A percentile compares a stretch with the other conserved stretches of the same genome.
Conservation (phyloP, 768 basidiomycete species). For the Boletus rex-veris region DNA sequence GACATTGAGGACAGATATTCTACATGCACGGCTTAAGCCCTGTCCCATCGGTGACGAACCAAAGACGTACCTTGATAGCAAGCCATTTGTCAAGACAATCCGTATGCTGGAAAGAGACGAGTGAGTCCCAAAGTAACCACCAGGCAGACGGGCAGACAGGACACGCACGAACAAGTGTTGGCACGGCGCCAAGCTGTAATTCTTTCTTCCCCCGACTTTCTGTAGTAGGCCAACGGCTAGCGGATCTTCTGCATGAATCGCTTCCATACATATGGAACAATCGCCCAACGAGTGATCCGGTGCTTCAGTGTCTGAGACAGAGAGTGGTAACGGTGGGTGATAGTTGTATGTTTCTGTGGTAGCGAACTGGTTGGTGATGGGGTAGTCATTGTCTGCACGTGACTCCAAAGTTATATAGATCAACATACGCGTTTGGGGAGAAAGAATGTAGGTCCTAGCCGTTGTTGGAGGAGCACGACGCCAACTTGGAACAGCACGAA, state of each 20-base stretch:
- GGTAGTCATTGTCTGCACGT: neutral
- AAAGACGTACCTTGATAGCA: slow-evolving; percentile 56
- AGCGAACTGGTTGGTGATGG: slow-evolving; percentile 44
- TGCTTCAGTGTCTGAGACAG: slow-evolving; percentile 64
- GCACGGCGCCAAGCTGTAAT: slow-evolving; percentile 85
- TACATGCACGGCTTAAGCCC: slow-evolving; percentile 23
- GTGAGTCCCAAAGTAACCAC: neutral
- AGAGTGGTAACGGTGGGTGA: slow-evolving; percentile 67
- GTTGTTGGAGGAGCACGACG: slow-evolving; percentile 68
- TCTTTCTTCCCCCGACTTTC: slow-evolving; percentile 45
- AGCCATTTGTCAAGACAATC: slow-evolving; percentile 86
- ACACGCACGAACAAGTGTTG: slow-evolving; percentile 78
- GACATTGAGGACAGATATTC: slow-evolving; percentile 93
- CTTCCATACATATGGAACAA: slow-evolving; percentile 93
- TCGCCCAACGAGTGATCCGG: slow-evolving; percentile 77
- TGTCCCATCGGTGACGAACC: neutral
- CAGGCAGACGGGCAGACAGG: neutral
- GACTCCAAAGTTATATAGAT: neutral
- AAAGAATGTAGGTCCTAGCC: slow-evolving; percentile 81
- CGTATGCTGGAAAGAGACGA: slow-evolving; percentile 55
- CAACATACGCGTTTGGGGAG: slow-evolving; percentile 60
- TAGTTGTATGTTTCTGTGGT: slow-evolving; percentile 72
- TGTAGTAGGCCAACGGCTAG: slow-evolving; percentile 37
- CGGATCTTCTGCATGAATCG: slow-evolving; percentile 55
- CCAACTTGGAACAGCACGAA: slow-evolving; percentile 62